Evolutionary conservation across 2,329 filamentous ascomycete genomes (phyloP), one percentile per base, ranked within the genome.

Genomic region (Phialophora tarda): DNA sequence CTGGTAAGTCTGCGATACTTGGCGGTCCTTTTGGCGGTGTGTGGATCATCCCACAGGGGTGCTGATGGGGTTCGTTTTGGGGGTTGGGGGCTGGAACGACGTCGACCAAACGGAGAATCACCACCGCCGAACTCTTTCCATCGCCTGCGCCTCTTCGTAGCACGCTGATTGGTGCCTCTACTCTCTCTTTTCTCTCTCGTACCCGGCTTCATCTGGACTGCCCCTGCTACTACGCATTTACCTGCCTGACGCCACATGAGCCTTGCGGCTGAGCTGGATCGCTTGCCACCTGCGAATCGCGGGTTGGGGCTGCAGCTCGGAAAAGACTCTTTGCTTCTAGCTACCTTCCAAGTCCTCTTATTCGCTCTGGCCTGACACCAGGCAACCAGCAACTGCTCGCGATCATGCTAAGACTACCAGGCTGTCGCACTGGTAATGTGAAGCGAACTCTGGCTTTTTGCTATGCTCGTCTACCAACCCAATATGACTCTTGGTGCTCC

Each of bases 1-100:
- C 55, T 34, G 23, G 34, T 58, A 17, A 34, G 55, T 26, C 34
- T 11, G 34, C 34, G 17, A 26, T n/a, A 14, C 57, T 59, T 59
- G 57, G 59, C 59, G 59, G 59, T 61, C 23, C 59, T 61, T 61
- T 61, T 61, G 59, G 38, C 30, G 59, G n/a, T 61, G 41, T 59
- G 57, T 59, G 57, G 59, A 54, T 44, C 38, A 21, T 44, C 17
- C 17, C 17, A 48, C 3, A 21, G 7, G 44, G 23, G 7, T 23
- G 47, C 41, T 41, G 44, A 60, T 38, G 28, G 44, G 32, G 47
- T 23, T 8, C 44, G 34, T 53, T 61, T 24, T 14, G 11, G 32
- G 21, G 30, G 30, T 30, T 61, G 59, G 59, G 59, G 59, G 59
- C 59, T 47, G 30, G 51, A 61, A 3, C 53, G 51, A n/a, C 32